These are phyloP conservation scores for Anisodus tanguticus DNA, from an alignment of 257 asterid genomes.

Conservation along the genomic window DNA sequence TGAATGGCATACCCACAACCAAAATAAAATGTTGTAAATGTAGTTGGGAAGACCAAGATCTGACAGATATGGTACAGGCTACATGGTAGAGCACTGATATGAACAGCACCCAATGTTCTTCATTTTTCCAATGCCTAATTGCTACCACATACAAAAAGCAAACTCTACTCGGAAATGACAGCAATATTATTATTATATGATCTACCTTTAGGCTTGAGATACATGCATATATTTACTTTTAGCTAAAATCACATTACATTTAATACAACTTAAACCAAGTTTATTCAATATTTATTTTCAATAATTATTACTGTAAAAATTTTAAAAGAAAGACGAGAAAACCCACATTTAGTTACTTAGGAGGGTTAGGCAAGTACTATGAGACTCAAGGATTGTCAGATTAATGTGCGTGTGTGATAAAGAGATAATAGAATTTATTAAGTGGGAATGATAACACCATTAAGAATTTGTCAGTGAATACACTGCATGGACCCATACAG, in stretches of 20 bases:
- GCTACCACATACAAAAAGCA: slow-evolving; percentile 37
- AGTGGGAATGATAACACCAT: slow-evolving; percentile 18
- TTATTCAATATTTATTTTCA: too few species aligned
- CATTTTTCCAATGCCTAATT: slow-evolving; percentile 54
- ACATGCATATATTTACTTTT: background rate
- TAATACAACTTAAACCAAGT: too few species aligned
- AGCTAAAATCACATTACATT: background rate
- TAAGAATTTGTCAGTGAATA: slow-evolving; percentile 45
- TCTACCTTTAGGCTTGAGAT: background rate
- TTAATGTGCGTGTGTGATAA: background rate
- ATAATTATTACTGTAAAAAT: too few species aligned
- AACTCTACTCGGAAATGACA: slow-evolving; percentile 50
- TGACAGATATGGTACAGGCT: slow-evolving; percentile 49
- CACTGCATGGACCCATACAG: slow-evolving; percentile 14
- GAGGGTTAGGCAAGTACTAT: too few species aligned
- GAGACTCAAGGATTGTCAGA: background rate
- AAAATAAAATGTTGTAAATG: too few species aligned
- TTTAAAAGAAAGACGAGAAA: too few species aligned
- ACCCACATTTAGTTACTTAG: too few species aligned
- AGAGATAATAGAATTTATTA: background rate
- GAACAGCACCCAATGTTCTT: slow-evolving; percentile 80
- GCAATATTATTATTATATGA: slow-evolving; percentile 34
- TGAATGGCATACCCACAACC: too few species aligned
- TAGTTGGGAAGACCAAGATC: background rate
- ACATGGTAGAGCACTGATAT: slow-evolving; percentile 61